Base-by-base conservation (phyloP, 192 early-diverging fungal genomes). In the Thoreauomyces humboldtii region DNA sequence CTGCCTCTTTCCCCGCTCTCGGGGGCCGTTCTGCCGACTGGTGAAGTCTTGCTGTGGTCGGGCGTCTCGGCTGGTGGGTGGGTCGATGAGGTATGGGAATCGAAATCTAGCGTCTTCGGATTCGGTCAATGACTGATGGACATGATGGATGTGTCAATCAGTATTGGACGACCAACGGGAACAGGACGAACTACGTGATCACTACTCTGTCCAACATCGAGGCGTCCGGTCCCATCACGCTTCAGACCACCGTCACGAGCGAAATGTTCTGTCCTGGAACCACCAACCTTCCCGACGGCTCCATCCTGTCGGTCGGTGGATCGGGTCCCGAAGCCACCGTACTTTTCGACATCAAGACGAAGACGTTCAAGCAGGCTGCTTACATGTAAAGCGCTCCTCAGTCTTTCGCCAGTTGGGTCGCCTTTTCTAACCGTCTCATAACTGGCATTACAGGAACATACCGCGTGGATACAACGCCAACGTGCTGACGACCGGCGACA, bases 241-340 rank as follows among this genome's bases (percentile, higher is more conserved):
- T 57, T 2, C 17, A 57, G 19, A 34, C 17, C 2, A 36, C 5
- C 4, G 5, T 35, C 19, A 57, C 17, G 17, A 12, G 34, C 2
- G 55, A 57, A 19, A 57, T 57, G 55, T 57, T 57, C 33, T 57
- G 55, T 36, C 55, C 55, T 2, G 55, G 55, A 17, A 57, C 55
- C 4, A 36, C 34, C 17, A 36, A 11, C 17, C 32, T 57, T 6
- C 55, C 33, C 2, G 25, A 57, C 19, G 55, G 55, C 32, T 11
- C 17, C 3, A 36, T 57, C 19, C 55, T 57, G 34, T n/a, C 38
- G 34, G 38, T 37, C 35, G 55, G 55, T 19, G 55, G 55, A 5
- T 22, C 34, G 3, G 55, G 55, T 2, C 55, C 55, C 3, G 35
- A 37, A 9, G 55, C 55, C 14, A 57, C 34, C 1, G 27, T 57